Conservation (phyloP, 345 rosid species). For the Euphorbia lathyris region DNA sequence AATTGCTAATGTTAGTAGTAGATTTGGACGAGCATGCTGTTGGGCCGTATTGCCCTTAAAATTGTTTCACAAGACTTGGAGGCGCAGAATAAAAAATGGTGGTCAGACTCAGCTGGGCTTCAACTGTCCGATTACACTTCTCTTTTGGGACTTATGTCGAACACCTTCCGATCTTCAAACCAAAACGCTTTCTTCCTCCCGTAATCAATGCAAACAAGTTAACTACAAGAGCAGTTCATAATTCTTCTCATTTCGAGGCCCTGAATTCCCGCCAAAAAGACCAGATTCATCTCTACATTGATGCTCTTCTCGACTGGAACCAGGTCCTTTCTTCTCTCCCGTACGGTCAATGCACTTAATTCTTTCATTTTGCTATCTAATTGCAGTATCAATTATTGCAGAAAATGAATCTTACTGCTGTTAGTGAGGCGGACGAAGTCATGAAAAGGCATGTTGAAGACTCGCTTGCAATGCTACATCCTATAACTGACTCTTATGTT, state of each 20-base stretch:
- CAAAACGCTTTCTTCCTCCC: slow-evolving; percentile 16
- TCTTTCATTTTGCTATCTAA: neutral
- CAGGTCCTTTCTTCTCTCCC: slow-evolving; percentile 45
- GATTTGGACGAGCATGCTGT: too few species aligned
- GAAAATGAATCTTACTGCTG: slow-evolving; percentile 89
- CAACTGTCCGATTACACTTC: slow-evolving; percentile 17
- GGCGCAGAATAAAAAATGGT: slow-evolving; percentile 23
- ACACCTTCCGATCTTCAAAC: slow-evolving; percentile 43
- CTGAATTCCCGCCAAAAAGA: slow-evolving; percentile 49
- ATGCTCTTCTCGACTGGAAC: slow-evolving; percentile 78
- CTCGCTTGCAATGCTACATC: slow-evolving; percentile 74
- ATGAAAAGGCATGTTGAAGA: slow-evolving; percentile 89
- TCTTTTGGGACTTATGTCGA: slow-evolving; percentile 64
- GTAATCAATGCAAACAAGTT: slow-evolving; percentile 14
- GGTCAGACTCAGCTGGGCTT: slow-evolving; percentile 25
- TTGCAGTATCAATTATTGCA: slow-evolving; percentile 21
- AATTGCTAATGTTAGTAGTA: too few species aligned
- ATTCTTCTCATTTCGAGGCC: slow-evolving; percentile 40
- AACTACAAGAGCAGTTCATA: slow-evolving; percentile 16
- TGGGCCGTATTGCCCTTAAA: too few species aligned
- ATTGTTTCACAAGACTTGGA: neutral
- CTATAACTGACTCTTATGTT: slow-evolving; percentile 40
- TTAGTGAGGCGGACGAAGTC: slow-evolving; percentile 56
- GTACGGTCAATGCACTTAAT: neutral
- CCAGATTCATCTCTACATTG: slow-evolving; percentile 65